These are phyloP conservation scores for Trichosporon asahii DNA, from an alignment of 1,284 basidiomycete species.

Conservation along the genomic window DNA sequence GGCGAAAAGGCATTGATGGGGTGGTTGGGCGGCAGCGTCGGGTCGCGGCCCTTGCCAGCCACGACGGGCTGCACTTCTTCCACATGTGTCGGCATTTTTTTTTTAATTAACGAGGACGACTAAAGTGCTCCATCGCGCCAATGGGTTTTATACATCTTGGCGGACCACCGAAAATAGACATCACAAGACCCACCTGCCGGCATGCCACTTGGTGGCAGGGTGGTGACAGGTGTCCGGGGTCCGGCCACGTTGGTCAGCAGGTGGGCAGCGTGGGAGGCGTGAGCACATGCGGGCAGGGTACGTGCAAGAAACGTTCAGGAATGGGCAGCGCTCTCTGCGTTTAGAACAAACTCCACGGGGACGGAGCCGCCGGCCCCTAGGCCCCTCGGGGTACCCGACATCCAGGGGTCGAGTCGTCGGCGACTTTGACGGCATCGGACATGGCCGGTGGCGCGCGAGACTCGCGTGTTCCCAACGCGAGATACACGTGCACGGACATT, in stretches of 20 bases:
- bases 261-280: neutral
- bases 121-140: neutral
- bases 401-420: neutral
- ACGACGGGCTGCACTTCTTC: neutral
- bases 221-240: neutral
- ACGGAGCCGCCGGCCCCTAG: neutral
- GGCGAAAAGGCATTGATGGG: slow-evolving; percentile 36
- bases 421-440: neutral
- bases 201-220: neutral
- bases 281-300: neutral
- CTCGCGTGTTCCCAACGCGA: neutral
- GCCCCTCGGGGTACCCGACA: neutral
- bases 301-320: no score
- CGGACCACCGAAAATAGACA: neutral
- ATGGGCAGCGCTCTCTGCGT: neutral
- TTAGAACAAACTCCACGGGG: neutral
- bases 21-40: slow-evolving; percentile 27
- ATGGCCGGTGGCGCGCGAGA: neutral
- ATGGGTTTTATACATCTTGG: neutral
- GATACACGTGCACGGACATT: neutral
- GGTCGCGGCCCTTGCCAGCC: slow-evolving; percentile 5
- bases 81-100: neutral
- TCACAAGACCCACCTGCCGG: neutral
- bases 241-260: slow-evolving; percentile 1
- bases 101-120: neutral